Base-by-base conservation (phyloP, 1,284 basidiomycete genomes). In the Coniophora puteana region DNA sequence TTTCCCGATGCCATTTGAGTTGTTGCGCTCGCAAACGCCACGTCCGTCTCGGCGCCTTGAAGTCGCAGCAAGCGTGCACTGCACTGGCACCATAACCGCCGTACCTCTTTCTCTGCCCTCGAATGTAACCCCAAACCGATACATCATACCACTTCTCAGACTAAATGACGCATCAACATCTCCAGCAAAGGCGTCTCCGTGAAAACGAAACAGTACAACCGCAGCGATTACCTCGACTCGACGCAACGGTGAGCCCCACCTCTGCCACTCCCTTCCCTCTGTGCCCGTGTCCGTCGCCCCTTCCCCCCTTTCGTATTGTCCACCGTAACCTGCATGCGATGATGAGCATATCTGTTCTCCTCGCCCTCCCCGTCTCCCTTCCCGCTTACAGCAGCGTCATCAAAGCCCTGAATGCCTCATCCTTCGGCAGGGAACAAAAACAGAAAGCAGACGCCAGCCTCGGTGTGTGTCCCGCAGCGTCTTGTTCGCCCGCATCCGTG, bases 221-320 rank as follows among this genome's bases (percentile, higher is more conserved):
- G 77, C 27, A 76, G 81, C 36, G 70, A 74, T 34, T 85, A 87
- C 46, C 64, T 85, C 8, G 82, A 85, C 52, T 80, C 81, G 5
- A 84, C 83, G 8, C 83, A 85, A 54, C 66, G 83, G 82, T 83
- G 45, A 12, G 6, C 13, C 16, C 36, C 7, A 25, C 17, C 4
- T 10, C 4, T 3, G 36, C 8, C 31, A 13, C 13, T 20, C 8
- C 20, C n/a, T n/a, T 8, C 13, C 23, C 7, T 28, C 36, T n/a
- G 33, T 12, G 37, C 17, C 10, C n/a, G n/a, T 14, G 5, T 10
- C 20, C 28, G 17, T 38, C n/a, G 11, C 10, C 3, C 8, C 4
- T 21, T 6, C 4, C 6, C 14, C 5, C 17, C 14, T 36, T 5
- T 12, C 22, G n/a, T 12, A 4, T 3, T 16, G 14, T 17, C n/a